These are phyloP conservation scores for Podaxis sp. DNA, from an alignment of 768 basidiomycete genomes.

Conservation along the genomic window DNA sequence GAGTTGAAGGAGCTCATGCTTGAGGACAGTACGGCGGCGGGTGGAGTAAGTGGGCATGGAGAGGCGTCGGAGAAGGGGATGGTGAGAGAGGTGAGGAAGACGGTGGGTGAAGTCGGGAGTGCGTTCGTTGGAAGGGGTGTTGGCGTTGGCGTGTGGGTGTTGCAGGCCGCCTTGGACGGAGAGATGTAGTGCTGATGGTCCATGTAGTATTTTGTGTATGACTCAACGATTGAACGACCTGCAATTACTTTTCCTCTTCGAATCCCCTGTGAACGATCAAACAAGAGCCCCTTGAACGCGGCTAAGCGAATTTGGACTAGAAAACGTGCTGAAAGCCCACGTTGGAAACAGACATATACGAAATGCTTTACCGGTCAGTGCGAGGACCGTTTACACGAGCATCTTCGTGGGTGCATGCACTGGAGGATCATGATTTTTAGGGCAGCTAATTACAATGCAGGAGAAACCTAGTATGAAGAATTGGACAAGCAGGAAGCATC, in stretches of 20 bases:
- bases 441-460: no score
- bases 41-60: slow-evolving; percentile 38
- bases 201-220: background rate
- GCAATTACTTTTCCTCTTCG: background rate
- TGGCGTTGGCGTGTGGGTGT: slow-evolving; percentile 61
- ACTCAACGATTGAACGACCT: background rate
- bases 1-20: slow-evolving; percentile 58
- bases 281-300: no score
- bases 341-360: no score
- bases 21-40: slow-evolving; percentile 43
- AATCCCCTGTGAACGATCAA: background rate
- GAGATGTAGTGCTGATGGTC: background rate
- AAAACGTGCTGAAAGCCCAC: no score
- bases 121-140: slow-evolving; percentile 67
- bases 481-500: no score
- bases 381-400: no score
- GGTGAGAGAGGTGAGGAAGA: slow-evolving; percentile 69
- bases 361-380: no score
- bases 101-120: slow-evolving; percentile 82
- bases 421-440: no score
- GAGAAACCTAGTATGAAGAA: no score
- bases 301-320: no score
- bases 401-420: no score
- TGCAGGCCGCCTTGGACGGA: slow-evolving; percentile 50
- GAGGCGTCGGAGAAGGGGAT: slow-evolving; percentile 26